A percentile compares a stretch with the other conserved stretches of the same genome.
Conservation (phyloP, 2,329 filamentous ascomycete species). For the Dothideomycetes sp. region DNA sequence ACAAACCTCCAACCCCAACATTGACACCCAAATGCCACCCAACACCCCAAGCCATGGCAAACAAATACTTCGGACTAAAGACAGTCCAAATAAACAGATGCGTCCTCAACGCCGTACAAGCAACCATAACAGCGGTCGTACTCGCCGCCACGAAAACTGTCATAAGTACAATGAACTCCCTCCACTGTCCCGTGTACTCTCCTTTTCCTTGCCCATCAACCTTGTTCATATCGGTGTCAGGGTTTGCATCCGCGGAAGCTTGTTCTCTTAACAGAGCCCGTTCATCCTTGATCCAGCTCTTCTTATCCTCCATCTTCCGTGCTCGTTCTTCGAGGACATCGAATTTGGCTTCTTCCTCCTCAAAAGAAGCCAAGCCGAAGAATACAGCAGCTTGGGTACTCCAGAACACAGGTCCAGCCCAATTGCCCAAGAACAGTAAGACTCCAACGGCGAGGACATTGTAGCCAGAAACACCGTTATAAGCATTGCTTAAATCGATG, state of each 20-base stretch:
- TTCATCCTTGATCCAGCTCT: constrained; percentile 24
- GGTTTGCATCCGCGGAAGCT: no score
- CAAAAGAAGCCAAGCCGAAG: constrained; percentile 15
- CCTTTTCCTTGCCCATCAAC: no score
- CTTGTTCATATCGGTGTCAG: no score
- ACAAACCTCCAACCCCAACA: constrained; percentile 30
- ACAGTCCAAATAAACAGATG: constrained; percentile 99
- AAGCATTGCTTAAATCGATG: constrained; percentile 88
- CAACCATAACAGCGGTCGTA: constrained; percentile 70
- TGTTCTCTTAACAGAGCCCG: constrained; percentile 12
- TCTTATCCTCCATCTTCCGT: background rate
- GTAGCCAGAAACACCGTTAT: constrained; percentile 81
- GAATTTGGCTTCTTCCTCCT: constrained; percentile 5
- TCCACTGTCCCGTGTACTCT: no score
- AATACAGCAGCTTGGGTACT: constrained; percentile 55
- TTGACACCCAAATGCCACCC: constrained; percentile 73
- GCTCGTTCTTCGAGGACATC: background rate
- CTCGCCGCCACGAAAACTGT: constrained; percentile 62
- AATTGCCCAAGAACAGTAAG: constrained; percentile 81
- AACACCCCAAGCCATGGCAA: constrained; percentile 78
- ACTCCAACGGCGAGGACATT: constrained; percentile 71
- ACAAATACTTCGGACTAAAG: constrained; percentile 93
- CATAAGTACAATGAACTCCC: constrained; percentile 51
- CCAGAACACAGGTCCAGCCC: constrained; percentile 89
- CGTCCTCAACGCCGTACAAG: constrained; percentile 72